Evolutionary conservation across 1,139 yeast species (phyloP).

Genomic region (Taphrina populina): DNA sequence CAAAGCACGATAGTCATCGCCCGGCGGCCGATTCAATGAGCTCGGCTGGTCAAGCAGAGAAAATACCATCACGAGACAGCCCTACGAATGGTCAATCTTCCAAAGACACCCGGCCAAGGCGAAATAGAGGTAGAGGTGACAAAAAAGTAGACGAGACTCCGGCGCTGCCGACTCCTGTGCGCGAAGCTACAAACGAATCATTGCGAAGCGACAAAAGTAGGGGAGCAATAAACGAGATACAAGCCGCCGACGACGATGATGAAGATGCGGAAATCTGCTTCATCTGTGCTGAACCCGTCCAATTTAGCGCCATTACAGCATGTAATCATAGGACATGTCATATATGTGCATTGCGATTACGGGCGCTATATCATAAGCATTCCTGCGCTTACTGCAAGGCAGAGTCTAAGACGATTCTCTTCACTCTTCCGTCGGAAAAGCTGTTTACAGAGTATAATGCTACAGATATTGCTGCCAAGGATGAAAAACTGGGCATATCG

Average conservation of each 20-base stretch:
- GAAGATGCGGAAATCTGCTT: constrained; percentile 57
- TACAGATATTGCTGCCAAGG: constrained; percentile 45
- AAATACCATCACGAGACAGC: no score
- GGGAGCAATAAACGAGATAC: constrained; percentile 4
- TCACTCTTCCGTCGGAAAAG: constrained; percentile 55
- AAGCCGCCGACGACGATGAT: constrained; percentile 41
- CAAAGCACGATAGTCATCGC: no score
- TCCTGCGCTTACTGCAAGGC: constrained; percentile 75
- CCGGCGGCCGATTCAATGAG: no score
- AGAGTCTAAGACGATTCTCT: constrained; percentile 59
- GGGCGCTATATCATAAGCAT: constrained; percentile 72
- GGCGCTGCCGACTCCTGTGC: no score
- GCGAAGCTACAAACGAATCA: no score
- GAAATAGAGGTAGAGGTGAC: no score
- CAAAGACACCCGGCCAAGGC: no score
- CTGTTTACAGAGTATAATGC: constrained; percentile 49
- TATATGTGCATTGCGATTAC: constrained; percentile 73
- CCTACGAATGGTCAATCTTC: no score
- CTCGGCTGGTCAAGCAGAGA: no score
- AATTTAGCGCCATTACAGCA: constrained; percentile 66
- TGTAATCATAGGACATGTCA: constrained; percentile 88
- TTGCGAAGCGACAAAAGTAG: neutral
- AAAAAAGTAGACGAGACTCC: no score
- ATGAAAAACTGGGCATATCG: constrained; percentile 43
- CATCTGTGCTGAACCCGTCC: constrained; percentile 76